Base-by-base conservation (phyloP, 2,329 filamentous ascomycete genomes). In the Colletotrichum nymphaeae region DNA sequence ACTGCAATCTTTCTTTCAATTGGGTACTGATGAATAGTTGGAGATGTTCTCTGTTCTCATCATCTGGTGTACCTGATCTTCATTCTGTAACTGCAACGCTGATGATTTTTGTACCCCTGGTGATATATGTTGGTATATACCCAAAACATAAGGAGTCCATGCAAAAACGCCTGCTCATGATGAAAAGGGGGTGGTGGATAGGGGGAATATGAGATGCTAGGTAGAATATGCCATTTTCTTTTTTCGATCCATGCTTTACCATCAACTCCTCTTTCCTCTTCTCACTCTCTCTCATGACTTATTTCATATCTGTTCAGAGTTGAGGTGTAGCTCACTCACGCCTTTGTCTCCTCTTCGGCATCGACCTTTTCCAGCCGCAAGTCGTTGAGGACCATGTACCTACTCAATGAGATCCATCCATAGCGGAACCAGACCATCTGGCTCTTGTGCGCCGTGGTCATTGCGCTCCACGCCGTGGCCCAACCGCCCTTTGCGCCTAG, bases 371-470 rank as follows among this genome's bases (percentile, higher is more conserved):
- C 88, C 37, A 90, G 81, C 79, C 87, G 89, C 83, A 99, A 81
- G 81, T 98, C 95, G 83, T 99, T 99, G 37, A 98, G 89, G 70
- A 95, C 89, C 97, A 99, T 98, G 84, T 98, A 99, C 74, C 97
- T 88, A 79, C 95, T 97, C 70, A 98, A 81, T 0, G 90, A 88
- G 80, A 99, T 98, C 95, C 95, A 99, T 3, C 95, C 94, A 90
- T 95, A 98, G 8, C 97, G 91, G 81, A 98, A 99, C 97, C 97
- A 99, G 49, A 94, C 91, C 97, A 99, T 99, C 88, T 99, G 97
- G 82, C 95, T 98, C 84, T 91, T 88, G 85, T 99, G 97, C 32
- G 94, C 96, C 67, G 89, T 88, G 1, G 94, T 95, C 97, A 99
- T 99, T 37, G 97, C 95, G 67, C 86, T 88, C 85, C 95, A 93